Conservation (phyloP, 2,329 filamentous ascomycete genomes). For the Phaeosphaeriaceae sp. region DNA sequence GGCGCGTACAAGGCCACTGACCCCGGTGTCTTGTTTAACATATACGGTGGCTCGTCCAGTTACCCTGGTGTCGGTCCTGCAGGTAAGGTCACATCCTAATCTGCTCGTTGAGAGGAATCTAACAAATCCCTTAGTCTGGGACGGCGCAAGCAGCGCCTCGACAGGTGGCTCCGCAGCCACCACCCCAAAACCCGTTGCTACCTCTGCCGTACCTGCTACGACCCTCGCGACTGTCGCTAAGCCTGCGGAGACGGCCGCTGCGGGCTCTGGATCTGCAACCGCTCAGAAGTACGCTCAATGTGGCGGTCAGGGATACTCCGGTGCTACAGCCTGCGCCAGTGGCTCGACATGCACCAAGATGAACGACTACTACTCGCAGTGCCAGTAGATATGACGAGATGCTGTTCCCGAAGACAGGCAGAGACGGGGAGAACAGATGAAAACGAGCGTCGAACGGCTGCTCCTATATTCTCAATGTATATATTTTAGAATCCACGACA, state of each 20-base stretch:
- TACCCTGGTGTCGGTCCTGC: slow-evolving; percentile 47
- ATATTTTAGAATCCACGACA: slow-evolving; percentile 13
- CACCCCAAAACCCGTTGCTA: slow-evolving; percentile 8
- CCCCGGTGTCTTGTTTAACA: slow-evolving; percentile 51
- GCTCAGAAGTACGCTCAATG: slow-evolving; percentile 52
- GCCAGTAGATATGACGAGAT: slow-evolving; percentile 32
- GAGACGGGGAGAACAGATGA: neutral
- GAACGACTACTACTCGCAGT: slow-evolving; percentile 59
- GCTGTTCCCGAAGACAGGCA: neutral
- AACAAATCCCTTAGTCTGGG: slow-evolving; percentile 34
- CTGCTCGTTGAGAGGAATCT: neutral
- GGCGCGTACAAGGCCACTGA: slow-evolving; percentile 49
- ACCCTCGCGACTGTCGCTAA: slow-evolving; percentile 32
- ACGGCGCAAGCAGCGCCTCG: slow-evolving; percentile 26
- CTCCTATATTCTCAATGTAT: slow-evolving; percentile 23
- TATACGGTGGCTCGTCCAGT: slow-evolving; percentile 45
- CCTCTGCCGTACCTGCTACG: slow-evolving; percentile 16
- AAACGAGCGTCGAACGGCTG: slow-evolving; percentile 8
- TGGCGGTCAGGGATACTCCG: slow-evolving; percentile 53
- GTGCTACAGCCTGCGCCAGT: slow-evolving; percentile 48
- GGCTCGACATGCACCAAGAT: slow-evolving; percentile 49
- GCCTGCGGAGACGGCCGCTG: slow-evolving; percentile 19
- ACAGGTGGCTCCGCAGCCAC: slow-evolving; percentile 8
- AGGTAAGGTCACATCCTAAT: neutral
- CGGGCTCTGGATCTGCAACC: slow-evolving; percentile 19